A percentile compares a stretch with the other conserved stretches of the same genome.
These are phyloP conservation scores for Neostapfia colusana DNA, from an alignment of 176 grass and related monocot genomes.

Conservation along the genomic window DNA sequence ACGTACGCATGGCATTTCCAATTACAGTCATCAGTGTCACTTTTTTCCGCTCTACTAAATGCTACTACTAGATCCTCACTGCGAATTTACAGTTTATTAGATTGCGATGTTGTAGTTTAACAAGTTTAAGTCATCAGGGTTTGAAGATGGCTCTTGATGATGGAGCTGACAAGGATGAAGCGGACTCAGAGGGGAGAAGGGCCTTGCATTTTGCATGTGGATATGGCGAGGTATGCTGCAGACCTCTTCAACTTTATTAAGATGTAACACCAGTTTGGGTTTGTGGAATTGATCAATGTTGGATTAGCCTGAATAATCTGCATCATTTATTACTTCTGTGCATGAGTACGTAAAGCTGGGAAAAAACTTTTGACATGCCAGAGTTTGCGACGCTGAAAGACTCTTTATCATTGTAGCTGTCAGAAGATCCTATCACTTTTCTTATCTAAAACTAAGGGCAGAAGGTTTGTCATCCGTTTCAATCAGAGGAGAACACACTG, in stretches of 20 bases:
- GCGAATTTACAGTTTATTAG: constrained; percentile 18
- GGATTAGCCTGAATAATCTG: not conserved
- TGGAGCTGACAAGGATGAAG: constrained; percentile 86
- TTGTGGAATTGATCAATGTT: not conserved
- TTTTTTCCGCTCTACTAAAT: not conserved
- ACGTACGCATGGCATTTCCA: not conserved
- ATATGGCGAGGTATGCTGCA: constrained; percentile 71
- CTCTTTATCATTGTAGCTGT: not conserved
- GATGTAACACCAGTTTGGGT: not conserved
- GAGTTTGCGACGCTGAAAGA: not conserved
- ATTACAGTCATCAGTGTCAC: not conserved
- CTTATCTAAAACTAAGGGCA: not conserved
- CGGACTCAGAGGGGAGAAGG: constrained; percentile 86
- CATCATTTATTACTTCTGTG: not conserved
- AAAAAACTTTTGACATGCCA: not conserved
- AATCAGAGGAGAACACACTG: not conserved
- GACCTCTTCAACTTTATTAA: constrained; percentile 12
- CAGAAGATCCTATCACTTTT: not conserved
- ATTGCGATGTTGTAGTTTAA: constrained; percentile 5
- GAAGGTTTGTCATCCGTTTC: not conserved
- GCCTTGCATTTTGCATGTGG: constrained; percentile 99
- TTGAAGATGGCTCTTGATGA: constrained; percentile 82
- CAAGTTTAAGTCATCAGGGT: constrained; percentile 41
- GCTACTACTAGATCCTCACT: not conserved
- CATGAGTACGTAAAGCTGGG: not conserved